Evolutionary conservation across 306 rosid genomes (phyloP).

Genomic region (Ormosia semicastrata): DNA sequence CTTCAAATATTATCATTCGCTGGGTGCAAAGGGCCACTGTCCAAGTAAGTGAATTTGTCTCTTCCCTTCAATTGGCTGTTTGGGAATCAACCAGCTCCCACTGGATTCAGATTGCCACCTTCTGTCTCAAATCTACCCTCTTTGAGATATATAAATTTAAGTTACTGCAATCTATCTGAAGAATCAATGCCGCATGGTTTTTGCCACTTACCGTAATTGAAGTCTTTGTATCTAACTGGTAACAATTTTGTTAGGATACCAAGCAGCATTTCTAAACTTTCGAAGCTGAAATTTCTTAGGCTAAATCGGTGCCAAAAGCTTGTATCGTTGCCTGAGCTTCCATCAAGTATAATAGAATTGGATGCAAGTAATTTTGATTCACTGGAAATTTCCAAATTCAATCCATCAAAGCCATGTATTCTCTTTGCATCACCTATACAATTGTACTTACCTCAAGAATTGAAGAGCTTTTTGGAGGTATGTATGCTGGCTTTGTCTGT

Average conservation of each 20-base stretch:
- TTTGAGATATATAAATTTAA: background rate
- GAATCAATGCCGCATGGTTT: slow-evolving; percentile 29
- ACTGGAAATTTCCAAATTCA: slow-evolving; percentile 18
- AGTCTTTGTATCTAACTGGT: slow-evolving; percentile 3
- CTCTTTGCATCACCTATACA: slow-evolving; percentile 8
- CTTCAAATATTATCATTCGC: slow-evolving; percentile 22
- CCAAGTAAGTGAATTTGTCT: slow-evolving; percentile 6
- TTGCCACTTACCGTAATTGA: slow-evolving; percentile 15
- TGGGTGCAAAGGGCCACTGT: slow-evolving; percentile 23
- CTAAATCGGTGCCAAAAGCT: slow-evolving; percentile 26
- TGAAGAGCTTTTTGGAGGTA: background rate
- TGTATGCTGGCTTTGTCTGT: too few species aligned
- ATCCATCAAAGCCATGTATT: slow-evolving; percentile 19
- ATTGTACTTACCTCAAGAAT: background rate
- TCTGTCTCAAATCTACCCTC: background rate
- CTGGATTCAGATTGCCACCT: slow-evolving; percentile 17
- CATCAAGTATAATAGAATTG: background rate
- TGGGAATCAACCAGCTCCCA: background rate
- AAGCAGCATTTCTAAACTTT: slow-evolving; percentile 22
- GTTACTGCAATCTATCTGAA: too few species aligned
- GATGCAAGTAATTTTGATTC: slow-evolving; percentile 28
- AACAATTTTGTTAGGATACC: slow-evolving; percentile 37
- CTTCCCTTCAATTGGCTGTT: background rate
- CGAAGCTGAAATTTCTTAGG: background rate
- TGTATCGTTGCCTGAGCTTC: slow-evolving; percentile 27